These are phyloP conservation scores for Colletotrichum acutatum DNA, from an alignment of 2,329 filamentous ascomycete species.

Conservation along the genomic window DNA sequence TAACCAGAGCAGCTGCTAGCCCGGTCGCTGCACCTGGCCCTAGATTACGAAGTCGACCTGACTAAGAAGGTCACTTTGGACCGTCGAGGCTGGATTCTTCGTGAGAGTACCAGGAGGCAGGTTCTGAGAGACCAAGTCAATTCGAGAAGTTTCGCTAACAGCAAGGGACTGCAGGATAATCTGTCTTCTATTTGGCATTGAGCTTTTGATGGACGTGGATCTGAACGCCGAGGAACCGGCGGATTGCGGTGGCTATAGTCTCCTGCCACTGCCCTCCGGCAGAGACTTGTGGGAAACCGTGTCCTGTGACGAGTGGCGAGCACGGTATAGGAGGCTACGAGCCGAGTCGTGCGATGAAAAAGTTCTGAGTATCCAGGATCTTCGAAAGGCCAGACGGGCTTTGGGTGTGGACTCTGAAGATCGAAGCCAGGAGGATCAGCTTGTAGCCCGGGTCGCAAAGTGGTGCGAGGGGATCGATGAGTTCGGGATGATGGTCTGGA, in stretches of 20 bases:
- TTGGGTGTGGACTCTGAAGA: not conserved
- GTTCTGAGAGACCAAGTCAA: not conserved
- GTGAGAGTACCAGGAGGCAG: conserved; percentile 18
- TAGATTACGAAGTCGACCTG: conserved; percentile 3
- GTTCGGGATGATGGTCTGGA: conserved; percentile 43
- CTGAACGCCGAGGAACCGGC: not conserved
- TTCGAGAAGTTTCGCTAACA: not conserved
- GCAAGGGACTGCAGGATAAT: not conserved
- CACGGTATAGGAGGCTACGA: conserved; percentile 12
- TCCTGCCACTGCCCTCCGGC: conserved; percentile 3
- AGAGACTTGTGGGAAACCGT: conserved; percentile 21
- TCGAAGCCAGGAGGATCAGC: not conserved
- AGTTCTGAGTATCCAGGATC: conserved; percentile 8
- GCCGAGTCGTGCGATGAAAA: not conserved
- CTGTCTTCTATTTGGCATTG: conserved; percentile 16
- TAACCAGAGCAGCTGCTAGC: not conserved
- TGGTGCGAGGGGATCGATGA: conserved; percentile 43
- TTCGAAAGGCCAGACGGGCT: not conserved
- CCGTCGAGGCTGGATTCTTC: conserved; percentile 13
- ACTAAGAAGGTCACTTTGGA: not conserved
- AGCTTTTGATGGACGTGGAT: conserved; percentile 20
- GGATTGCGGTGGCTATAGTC: conserved; percentile 3
- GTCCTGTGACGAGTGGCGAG: conserved; percentile 13
- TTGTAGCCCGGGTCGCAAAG: conserved; percentile 34
- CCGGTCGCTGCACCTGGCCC: not conserved